Conservation (phyloP, 495 filamentous ascomycete species). For the Penicillium cinerascens region DNA sequence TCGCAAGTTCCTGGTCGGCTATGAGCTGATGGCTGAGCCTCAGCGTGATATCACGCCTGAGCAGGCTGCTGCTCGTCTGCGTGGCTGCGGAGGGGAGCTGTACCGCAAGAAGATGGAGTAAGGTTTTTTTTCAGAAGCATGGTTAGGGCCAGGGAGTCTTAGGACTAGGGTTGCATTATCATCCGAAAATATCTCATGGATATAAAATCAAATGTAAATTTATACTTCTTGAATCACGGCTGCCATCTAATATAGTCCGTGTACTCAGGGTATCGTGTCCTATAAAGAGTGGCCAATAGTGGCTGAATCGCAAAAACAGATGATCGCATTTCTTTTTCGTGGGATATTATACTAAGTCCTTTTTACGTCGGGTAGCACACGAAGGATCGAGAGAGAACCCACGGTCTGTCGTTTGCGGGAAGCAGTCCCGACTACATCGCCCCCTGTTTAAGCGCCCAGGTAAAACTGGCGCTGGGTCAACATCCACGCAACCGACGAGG, state of each 20-base stretch:
- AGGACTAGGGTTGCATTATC: background rate
- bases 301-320: too few species aligned
- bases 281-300: too few species aligned
- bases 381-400: background rate
- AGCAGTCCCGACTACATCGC: background rate
- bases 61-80: slow-evolving; percentile 78
- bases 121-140: background rate
- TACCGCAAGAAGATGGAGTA: slow-evolving; percentile 67
- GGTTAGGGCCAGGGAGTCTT: background rate
- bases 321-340: background rate
- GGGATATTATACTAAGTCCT: background rate
- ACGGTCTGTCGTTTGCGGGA: background rate
- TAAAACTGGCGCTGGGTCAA: slow-evolving; percentile 50
- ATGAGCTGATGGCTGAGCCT: slow-evolving; percentile 88
- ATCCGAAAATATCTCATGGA: background rate
- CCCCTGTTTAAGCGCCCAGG: slow-evolving; percentile 18
- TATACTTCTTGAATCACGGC: background rate
- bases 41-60: slow-evolving; percentile 98
- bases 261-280: too few species aligned
- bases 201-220: background rate
- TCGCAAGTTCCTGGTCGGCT: slow-evolving; percentile 90
- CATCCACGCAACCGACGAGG: slow-evolving; percentile 78
- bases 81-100: slow-evolving; percentile 72
- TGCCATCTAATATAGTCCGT: background rate
- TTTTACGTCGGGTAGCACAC: background rate